Evolutionary conservation across 2,329 filamentous ascomycete genomes (phyloP), one percentile per base, ranked within the genome.

Genomic region (Knoxdaviesia proteae): DNA sequence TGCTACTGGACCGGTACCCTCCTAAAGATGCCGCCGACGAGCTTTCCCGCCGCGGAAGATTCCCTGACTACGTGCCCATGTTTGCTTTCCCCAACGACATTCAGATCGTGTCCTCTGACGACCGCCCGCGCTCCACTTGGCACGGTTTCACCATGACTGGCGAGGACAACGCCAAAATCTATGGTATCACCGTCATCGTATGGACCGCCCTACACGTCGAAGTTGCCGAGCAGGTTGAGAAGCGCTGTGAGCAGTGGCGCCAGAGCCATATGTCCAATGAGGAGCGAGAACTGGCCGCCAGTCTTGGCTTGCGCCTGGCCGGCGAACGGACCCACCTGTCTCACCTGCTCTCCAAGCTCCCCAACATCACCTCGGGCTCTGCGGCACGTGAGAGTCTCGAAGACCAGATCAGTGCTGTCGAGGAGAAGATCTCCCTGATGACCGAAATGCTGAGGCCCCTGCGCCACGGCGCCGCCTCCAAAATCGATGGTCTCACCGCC

Each of bases 11-110:
- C 58, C 74, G 87, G 57, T 96, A 96, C 53, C 90, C 90, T 6
- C 80, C 84, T 10, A 84, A 84, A 56, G 73, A 75, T 49, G 80
- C 84, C 54, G 68, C 76, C 29, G 86, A 94, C 45, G 87, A 94
- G 51, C 60, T 80, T 42, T 74, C 82, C 50, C 71, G 80, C 52
- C 72, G 90, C 53, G 86, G 84, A 43, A 78, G 73, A 45, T 96
- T 98, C 54, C 90, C 90, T 1, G 90, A 98, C 56, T 98, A 94
- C 53, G 84, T 98, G 11, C 90, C 90, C 44, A 96, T 98, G 90
- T 98, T 98, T 59, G 87, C 90, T 43, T 98, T 96, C 53, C 90
- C 90, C 39, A 94, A 96, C 59, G 90, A 98, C 58, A 90, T 98
- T 51, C 86, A 86, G 48, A 90, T 98, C 42, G 84, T 96, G 7